Evolutionary conservation across 345 rosid species (phyloP), one percentile per base, ranked within the genome.

Genomic region (Triadica sebifera): DNA sequence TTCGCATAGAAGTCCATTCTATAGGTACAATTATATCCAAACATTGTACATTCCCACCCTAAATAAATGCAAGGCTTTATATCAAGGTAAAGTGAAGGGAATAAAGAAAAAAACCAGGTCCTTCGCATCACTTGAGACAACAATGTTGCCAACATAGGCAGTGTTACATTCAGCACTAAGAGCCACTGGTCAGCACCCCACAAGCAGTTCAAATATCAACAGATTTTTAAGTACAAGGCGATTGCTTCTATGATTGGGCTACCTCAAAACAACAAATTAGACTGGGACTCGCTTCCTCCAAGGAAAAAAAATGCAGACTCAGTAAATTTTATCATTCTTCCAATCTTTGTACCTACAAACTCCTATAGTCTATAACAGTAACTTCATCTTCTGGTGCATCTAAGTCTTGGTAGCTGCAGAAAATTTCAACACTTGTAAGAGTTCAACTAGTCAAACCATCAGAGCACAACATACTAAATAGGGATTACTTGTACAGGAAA

Each of bases 361-460:
- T 93, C 85, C 98, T 80, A 87, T 96, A 96, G 89, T 96, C 99
- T 78, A 96, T 90, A 58, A 96, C 98, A 0, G 99, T 93, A 29
- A 96, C 99, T 84, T 93, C 99, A 69, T 96, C 97, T 53, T 93
- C 99, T 0, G 98, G 98, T 4, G 93, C 99, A 81, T 96, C 99
- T 39, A 96, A 78, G 81, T 96, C 99, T 90, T 93, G 97, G 72
- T 96, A 96, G 82, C 98, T 96, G 93, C 87, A 85, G n/a, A 24
- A 39, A 70, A 9, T 6, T 49, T 53, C 20, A 25, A 68, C 1
- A 19, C 13, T 51, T 12, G 9, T 15, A 25, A 38, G 38, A 43
- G 15, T 19, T 38, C n/a, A 51, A 51, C 25, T 12, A 65, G 37
- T 13, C 17, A 46, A 66, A 37, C 20, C 67, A 63, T 29, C 6